Base-by-base conservation (phyloP, 176 grass and related monocot genomes). In the Avena sativa region DNA sequence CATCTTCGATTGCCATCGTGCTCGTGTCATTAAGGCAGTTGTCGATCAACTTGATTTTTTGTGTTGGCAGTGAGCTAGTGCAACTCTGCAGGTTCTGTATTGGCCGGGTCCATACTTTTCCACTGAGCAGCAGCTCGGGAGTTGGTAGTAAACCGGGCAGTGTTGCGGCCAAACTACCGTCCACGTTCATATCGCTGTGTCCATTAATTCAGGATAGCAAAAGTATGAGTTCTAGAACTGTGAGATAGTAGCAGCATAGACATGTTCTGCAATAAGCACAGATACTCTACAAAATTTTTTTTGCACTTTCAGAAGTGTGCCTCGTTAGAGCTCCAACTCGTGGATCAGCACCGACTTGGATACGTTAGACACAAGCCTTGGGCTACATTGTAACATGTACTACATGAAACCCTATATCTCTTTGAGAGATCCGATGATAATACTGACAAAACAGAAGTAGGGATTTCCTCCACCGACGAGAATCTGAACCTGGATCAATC, bases 181-280 rank as follows among this genome's bases (percentile, higher is more conserved):
- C 81, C 80, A 83, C 87, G 74, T 84, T 52, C 73, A 71, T 84
- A 74, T 17, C 2, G 30, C 1, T 79, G 15, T 52, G 81, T 88
- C 74, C 87, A 28, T 38, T 13, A 19, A 78, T 52, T 3, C 30
- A 48, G 32, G 52, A 59, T 17, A 71, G 68, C 19, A 38, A 34
- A 34, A 34, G 28, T 11, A n/a, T n/a, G 30, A 23, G 62, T 28
- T 5, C 17, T 77, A 55, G 74, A 56, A 34, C 25, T 6, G 50
- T 20, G 23, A 51, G 38, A 49, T 19, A 30, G 30, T 78, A 2
- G 20, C 14, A 40, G 11, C 14, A 12, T 2, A 0, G 59, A 2
- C 44, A 38, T 70, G 32, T 2, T 17, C 63, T 15, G 0, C 26
- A 38, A 38, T 34, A 32, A 32, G 30, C 30, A 32, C 30, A 2